Evolutionary conservation across 768 basidiomycete genomes (phyloP).

Genomic region (Tephrocybe sp.): DNA sequence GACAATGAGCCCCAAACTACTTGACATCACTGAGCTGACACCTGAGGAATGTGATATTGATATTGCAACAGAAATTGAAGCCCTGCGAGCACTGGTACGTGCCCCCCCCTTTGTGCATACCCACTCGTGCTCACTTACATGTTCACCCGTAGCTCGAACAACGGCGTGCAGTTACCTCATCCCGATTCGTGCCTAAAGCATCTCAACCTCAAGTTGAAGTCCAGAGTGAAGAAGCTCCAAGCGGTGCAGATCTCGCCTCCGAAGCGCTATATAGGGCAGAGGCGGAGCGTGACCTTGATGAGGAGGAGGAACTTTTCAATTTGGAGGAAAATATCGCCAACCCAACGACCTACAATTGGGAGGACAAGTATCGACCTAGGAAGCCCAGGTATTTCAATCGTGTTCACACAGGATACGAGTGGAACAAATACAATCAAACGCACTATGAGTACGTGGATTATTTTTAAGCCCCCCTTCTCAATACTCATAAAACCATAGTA

Average conservation of each 20-base stretch:
- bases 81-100: constrained; percentile 62
- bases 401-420: constrained; percentile 98
- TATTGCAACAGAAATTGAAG: constrained; percentile 68
- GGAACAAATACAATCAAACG: constrained; percentile 99
- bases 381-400: constrained; percentile 99
- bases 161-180: constrained; percentile 77
- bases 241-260: constrained; percentile 74
- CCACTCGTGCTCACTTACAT: constrained; percentile 2
- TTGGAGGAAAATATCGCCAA: constrained; percentile 84
- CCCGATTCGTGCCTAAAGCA: constrained; percentile 83
- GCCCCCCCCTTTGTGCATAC: constrained; percentile 1
- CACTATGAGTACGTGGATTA: constrained; percentile 85
- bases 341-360: constrained; percentile 92
- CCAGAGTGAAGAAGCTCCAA: constrained; percentile 54
- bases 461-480: constrained; percentile 5
- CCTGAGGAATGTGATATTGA: constrained; percentile 82
- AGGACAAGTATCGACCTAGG: constrained; percentile 95
- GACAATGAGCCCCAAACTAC: constrained; percentile 79
- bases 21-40: constrained; percentile 68
- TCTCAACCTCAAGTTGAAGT: constrained; percentile 57
- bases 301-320: constrained; percentile 95
- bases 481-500: constrained; percentile 45
- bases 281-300: constrained; percentile 89
- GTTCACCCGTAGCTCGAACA: constrained; percentile 58
- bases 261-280: constrained; percentile 90